Evolutionary conservation across 805 yeast genomes (phyloP).

Genomic region (Candida adriatica): DNA sequence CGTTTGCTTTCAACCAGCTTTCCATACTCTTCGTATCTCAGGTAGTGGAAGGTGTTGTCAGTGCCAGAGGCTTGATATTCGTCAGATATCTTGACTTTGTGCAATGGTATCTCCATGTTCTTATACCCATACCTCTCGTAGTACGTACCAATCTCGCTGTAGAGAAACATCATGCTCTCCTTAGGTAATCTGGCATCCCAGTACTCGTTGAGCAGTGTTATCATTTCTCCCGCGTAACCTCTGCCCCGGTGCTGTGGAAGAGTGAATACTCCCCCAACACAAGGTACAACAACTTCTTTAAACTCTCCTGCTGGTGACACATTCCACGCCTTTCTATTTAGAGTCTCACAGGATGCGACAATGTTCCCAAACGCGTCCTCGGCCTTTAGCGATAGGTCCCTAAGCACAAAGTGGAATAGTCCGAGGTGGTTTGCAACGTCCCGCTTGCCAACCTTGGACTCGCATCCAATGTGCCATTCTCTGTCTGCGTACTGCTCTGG

Average conservation of each 20-base stretch:
- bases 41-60: conserved; percentile 6
- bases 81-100: conserved; percentile 18
- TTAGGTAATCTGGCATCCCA: conserved; percentile 28
- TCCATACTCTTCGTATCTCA: conserved; percentile 27
- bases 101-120: conserved; percentile 32
- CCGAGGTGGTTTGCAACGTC: conserved; percentile 22
- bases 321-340: conserved; percentile 30
- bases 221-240: conserved; percentile 50
- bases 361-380: conserved; percentile 20
- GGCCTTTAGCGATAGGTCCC: conserved; percentile 19
- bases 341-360: conserved; percentile 35
- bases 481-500: conserved; percentile 31
- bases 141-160: conserved; percentile 68
- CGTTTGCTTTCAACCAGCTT: conserved; percentile 25
- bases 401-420: conserved; percentile 29
- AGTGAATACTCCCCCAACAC: conserved; percentile 59
- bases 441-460: conserved; percentile 22
- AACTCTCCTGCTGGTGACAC: conserved; percentile 22
- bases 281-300: conserved; percentile 27
- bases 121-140: conserved; percentile 59
- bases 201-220: conserved; percentile 28
- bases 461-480: conserved; percentile 26
- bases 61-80: conserved; percentile 12
- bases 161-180: conserved; percentile 38
- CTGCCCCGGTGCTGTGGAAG: conserved; percentile 39